Percentiles rank a stretch among this genome's conserved stretches.
These are phyloP conservation scores for Saccharomyces hybrid DNA, from an alignment of 1,139 yeast species.

Conservation along the genomic window DNA sequence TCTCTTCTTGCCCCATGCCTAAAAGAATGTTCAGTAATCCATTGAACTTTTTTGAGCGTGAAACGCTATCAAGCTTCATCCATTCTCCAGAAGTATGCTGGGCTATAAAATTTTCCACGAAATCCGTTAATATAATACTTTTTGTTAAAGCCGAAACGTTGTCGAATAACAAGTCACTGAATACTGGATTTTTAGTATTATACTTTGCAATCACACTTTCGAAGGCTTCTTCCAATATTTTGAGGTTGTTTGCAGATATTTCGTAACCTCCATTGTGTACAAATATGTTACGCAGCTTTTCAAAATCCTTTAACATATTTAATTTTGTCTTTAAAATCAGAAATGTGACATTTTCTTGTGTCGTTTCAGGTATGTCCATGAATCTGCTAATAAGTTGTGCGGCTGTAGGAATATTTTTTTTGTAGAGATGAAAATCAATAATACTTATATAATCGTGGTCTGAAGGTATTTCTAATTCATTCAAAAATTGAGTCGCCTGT, in stretches of 20 bases:
- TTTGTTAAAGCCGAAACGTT: slow-evolving; percentile 11
- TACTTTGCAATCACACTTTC: slow-evolving; percentile 9
- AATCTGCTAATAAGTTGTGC: slow-evolving; percentile 13
- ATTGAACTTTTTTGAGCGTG: slow-evolving; percentile 12
- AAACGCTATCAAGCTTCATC: slow-evolving; percentile 1
- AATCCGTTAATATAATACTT: slow-evolving; percentile 9
- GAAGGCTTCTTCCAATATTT: slow-evolving; percentile 11
- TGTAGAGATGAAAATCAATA: slow-evolving; percentile 18
- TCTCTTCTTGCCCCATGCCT: slow-evolving; percentile 11
- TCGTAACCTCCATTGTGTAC: neutral
- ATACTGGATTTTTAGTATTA: slow-evolving; percentile 7
- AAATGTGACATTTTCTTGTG: slow-evolving; percentile 2
- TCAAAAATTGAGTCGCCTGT: slow-evolving; percentile 24
- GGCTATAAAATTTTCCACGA: slow-evolving; percentile 10
- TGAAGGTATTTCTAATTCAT: slow-evolving; percentile 19
- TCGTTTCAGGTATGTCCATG: slow-evolving; percentile 8
- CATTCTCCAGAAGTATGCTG: slow-evolving; percentile 3
- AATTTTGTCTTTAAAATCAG: slow-evolving; percentile 17
- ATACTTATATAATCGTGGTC: slow-evolving; percentile 18
- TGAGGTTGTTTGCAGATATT: neutral
- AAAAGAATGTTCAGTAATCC: slow-evolving; percentile 4
- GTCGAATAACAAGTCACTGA: slow-evolving; percentile 14
- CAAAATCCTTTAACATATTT: slow-evolving; percentile 19
- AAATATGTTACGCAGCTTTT: slow-evolving; percentile 12
- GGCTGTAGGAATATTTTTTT: slow-evolving; percentile 13